These are phyloP conservation scores for Sarocladium kiliense DNA, from an alignment of 2,329 filamentous ascomycete genomes.

Conservation along the genomic window DNA sequence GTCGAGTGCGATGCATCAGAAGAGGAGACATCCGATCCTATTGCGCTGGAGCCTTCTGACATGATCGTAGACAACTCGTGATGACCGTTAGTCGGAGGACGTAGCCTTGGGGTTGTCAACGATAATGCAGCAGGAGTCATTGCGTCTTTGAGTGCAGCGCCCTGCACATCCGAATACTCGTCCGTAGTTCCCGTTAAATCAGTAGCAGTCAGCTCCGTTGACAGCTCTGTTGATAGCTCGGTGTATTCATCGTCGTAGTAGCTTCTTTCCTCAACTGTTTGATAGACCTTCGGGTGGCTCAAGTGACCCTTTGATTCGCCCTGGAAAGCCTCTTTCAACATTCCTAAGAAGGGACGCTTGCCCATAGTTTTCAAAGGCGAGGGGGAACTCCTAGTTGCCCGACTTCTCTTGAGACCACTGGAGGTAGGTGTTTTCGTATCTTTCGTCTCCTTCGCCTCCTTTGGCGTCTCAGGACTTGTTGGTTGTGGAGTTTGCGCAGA, in stretches of 20 bases:
- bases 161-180: slow-evolving; percentile 14
- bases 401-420: slow-evolving; percentile 47
- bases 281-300: slow-evolving; percentile 41
- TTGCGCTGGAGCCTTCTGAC: slow-evolving; percentile 42
- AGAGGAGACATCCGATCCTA: slow-evolving; percentile 43
- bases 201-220: background rate
- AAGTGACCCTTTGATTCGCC: slow-evolving; percentile 51
- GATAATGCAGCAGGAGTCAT: slow-evolving; percentile 13
- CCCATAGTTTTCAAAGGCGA: slow-evolving; percentile 41
- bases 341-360: slow-evolving; percentile 52
- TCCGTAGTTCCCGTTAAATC: slow-evolving; percentile 8
- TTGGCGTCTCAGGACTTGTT: slow-evolving; percentile 16
- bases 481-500: slow-evolving; percentile 5
- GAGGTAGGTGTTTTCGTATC: slow-evolving; percentile 26
- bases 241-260: slow-evolving; percentile 20
- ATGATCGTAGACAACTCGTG: slow-evolving; percentile 55
- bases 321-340: slow-evolving; percentile 56
- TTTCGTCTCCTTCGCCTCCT: slow-evolving; percentile 16
- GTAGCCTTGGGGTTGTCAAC: slow-evolving; percentile 22
- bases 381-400: slow-evolving; percentile 46
- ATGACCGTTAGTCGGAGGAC: slow-evolving; percentile 48
- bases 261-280: slow-evolving; percentile 39
- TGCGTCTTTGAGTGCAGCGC: slow-evolving; percentile 15
- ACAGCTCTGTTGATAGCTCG: slow-evolving; percentile 5
- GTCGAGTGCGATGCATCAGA: slow-evolving; percentile 44